Percentiles rank a stretch among this genome's conserved stretches.
Evolutionary conservation across 768 basidiomycete species (phyloP).

Genomic region (Mrakia frigida): DNA sequence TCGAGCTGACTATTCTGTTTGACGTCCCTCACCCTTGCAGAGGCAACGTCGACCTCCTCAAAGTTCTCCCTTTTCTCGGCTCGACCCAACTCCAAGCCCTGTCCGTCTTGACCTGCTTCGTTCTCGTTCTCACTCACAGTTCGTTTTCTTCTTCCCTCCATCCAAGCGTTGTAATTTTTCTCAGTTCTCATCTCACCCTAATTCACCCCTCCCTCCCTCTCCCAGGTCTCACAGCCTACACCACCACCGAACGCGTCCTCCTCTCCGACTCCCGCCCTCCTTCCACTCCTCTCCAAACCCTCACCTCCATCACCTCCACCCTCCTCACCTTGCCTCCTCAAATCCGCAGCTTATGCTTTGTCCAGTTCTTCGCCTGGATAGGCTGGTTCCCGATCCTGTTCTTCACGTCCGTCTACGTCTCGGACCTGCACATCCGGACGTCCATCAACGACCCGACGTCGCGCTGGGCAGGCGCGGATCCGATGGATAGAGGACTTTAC

Average conservation of each 20-base stretch:
- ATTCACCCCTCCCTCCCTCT: not conserved
- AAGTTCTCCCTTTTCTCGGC: conserved; percentile 67
- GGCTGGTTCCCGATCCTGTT: conserved; percentile 76
- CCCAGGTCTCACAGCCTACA: conserved; percentile 50
- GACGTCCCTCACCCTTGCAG: conserved; percentile 44
- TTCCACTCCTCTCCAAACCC: conserved; percentile 37
- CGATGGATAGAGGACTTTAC: conserved; percentile 48
- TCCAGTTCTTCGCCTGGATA: conserved; percentile 64
- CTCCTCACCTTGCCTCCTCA: conserved; percentile 62
- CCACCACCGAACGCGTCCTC: conserved; percentile 61
- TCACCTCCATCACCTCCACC: conserved; percentile 67
- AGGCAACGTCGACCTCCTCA: conserved; percentile 72
- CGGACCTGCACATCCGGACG: conserved; percentile 67
- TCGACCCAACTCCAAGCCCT: conserved; percentile 74
- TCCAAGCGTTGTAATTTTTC: no score
- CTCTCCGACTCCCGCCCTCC: conserved; percentile 44
- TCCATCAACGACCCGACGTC: conserved; percentile 22
- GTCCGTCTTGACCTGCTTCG: conserved; percentile 63
- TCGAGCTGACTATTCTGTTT: not conserved
- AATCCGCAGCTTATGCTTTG: conserved; percentile 67
- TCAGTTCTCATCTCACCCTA: not conserved
- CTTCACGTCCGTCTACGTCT: conserved; percentile 80
- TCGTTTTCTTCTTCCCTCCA: not conserved
- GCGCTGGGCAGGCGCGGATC: conserved; percentile 31
- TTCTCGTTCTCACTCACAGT: conserved; percentile 63